Evolutionary conservation across 1,284 basidiomycete genomes (phyloP).

Genomic region (Irpex lacteus): DNA sequence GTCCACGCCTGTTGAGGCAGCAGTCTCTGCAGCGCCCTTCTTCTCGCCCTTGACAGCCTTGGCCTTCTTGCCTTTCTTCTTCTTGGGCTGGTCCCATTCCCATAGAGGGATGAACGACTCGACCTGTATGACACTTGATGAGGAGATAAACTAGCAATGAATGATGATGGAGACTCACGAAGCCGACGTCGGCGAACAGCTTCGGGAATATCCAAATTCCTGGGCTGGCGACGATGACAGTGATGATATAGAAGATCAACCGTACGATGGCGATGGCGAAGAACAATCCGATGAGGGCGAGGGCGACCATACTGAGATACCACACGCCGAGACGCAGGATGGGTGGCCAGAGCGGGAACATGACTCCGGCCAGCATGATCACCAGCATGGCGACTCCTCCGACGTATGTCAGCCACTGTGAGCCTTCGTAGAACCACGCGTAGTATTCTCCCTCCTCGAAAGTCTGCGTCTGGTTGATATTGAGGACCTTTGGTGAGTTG

Average conservation of each 20-base stretch:
- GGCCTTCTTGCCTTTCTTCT: slow-evolving; percentile 72
- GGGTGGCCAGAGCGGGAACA: slow-evolving; percentile 99
- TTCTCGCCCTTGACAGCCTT: slow-evolving; percentile 40
- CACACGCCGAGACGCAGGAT: slow-evolving; percentile 94
- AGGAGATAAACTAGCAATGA: slow-evolving; percentile 1
- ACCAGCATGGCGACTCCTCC: slow-evolving; percentile 91
- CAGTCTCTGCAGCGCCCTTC: slow-evolving; percentile 19
- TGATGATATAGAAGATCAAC: slow-evolving; percentile 92
- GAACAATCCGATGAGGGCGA: slow-evolving; percentile 89
- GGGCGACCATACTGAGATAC: slow-evolving; percentile 88
- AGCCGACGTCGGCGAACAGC: slow-evolving; percentile 97
- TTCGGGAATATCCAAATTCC: slow-evolving; percentile 99
- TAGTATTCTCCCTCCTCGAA: slow-evolving; percentile 84
- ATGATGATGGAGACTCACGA: slow-evolving; percentile 61
- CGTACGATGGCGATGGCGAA: slow-evolving; percentile 91
- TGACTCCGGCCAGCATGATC: slow-evolving; percentile 94
- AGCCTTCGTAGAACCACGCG: slow-evolving; percentile 97
- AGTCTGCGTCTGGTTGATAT: slow-evolving; percentile 81
- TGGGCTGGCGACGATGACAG: slow-evolving; percentile 81
- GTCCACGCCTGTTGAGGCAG: slow-evolving; percentile 34
- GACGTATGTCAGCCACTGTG: slow-evolving; percentile 91
- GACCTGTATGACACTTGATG: slow-evolving; percentile 49
- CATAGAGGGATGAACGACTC: slow-evolving; percentile 97
- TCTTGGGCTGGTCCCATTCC: slow-evolving; percentile 97
- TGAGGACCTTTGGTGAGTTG: slow-evolving; percentile 76